These are phyloP conservation scores for Holtermannia corniformis DNA, from an alignment of 768 basidiomycete species.

Conservation along the genomic window DNA sequence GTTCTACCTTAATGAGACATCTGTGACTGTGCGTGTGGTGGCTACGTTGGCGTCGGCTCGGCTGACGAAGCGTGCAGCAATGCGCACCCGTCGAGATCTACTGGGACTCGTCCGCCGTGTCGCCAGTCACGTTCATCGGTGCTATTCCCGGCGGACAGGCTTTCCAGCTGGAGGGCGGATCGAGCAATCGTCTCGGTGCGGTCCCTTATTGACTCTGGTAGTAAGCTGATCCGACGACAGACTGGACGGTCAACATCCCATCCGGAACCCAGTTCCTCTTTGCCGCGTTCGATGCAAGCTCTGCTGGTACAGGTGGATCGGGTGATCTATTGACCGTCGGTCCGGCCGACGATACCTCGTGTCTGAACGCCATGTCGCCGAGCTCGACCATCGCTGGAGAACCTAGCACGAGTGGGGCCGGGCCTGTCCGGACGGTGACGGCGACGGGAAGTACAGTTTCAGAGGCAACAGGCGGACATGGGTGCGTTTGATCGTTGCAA, in stretches of 20 bases:
- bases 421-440: slow-evolving; percentile 28
- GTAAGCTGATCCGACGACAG: slow-evolving; percentile 33
- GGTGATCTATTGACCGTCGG: slow-evolving; percentile 51
- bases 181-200: slow-evolving; percentile 32
- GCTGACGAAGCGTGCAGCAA: slow-evolving; percentile 11
- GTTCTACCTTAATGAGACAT: slow-evolving; percentile 30
- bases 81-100: slow-evolving; percentile 24
- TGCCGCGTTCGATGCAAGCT: slow-evolving; percentile 22
- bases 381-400: slow-evolving; percentile 25
- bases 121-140: slow-evolving; percentile 44
- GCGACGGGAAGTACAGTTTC: slow-evolving; percentile 18
- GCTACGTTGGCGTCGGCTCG: neutral
- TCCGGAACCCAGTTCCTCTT: slow-evolving; percentile 48
- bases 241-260: slow-evolving; percentile 54
- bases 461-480: slow-evolving; percentile 7
- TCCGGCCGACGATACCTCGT: slow-evolving; percentile 47
- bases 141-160: slow-evolving; percentile 56
- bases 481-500: no score
- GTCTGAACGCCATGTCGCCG: slow-evolving; percentile 48
- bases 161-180: slow-evolving; percentile 46
- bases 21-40: slow-evolving; percentile 15
- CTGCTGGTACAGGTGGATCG: slow-evolving; percentile 49
- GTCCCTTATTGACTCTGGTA: neutral
- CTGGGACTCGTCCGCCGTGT: slow-evolving; percentile 25
- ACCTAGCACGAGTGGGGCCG: slow-evolving; percentile 4